Evolutionary conservation across 345 rosid species (phyloP), one percentile per base, ranked within the genome.

Genomic region (Rhodamnia rubescens): DNA sequence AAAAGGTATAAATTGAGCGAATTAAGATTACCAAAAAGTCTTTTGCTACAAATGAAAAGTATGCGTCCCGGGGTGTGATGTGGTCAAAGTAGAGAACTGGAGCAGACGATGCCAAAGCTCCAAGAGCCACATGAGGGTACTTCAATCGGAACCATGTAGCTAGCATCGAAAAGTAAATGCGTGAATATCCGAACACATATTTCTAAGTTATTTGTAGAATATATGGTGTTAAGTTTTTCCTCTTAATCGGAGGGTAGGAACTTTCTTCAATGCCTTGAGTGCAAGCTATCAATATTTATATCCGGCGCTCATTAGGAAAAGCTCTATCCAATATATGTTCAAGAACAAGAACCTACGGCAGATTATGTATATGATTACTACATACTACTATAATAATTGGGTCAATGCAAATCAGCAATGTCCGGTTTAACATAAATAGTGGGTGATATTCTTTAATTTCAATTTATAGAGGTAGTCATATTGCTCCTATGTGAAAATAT

Each of bases 61-160:
- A 58, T 58, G 64, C 64, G 8, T n/a, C 64, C 16, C n/a, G 16
- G 32, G 64, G 3, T 6, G 93, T 91, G 3, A 91, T 90, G 82
- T 91, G 85, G 88, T 91, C 93, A 44, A 93, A 95, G 84, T 91
- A 93, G 64, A 94, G 83, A 85, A 94, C 87, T 7, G 97, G 96
- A 42, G 96, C 93, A 12, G 96, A 95, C 42, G 97, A 93, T 57
- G 96, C 95, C 88, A 94, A 85, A 42, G 98, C 95, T 84, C 94
- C 97, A 18, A 95, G 84, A 24, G 96, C 91, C 86, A 94, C 89
- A 85, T 93, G 97, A 8, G 98, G 97, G 85, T 95, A 93, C 85
- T 95, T 95, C 82, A 95, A 87, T 84, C 97, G 91, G 85, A 95
- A 95, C 96, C 97, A 93, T 1, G 96, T 92, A 24, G 98, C 98